These are phyloP conservation scores for Elongisporangium anandrum DNA, from an alignment of 352 stramenopile genomes.

Conservation along the genomic window DNA sequence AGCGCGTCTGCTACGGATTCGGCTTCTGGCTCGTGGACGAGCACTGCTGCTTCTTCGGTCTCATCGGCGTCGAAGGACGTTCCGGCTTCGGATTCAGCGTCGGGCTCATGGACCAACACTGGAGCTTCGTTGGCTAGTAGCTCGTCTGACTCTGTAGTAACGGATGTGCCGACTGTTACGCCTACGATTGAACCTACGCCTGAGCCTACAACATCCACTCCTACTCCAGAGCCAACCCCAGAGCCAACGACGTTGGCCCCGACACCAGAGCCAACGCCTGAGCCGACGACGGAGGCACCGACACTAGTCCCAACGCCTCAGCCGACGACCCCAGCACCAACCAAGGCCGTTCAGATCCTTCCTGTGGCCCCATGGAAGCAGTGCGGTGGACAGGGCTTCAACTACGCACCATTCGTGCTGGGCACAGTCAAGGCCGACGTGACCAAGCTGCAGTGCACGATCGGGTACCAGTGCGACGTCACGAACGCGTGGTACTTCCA, in stretches of 20 bases:
- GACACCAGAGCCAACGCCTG: too few species aligned
- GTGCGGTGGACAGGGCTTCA: slow-evolving; percentile 22
- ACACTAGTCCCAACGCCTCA: too few species aligned
- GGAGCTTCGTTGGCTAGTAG: too few species aligned
- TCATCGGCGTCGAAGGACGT: background rate
- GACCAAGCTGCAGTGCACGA: slow-evolving; percentile 15
- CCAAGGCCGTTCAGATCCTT: too few species aligned
- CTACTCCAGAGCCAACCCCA: too few species aligned
- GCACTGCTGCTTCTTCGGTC: background rate
- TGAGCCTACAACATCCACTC: too few species aligned
- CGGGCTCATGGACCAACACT: background rate
- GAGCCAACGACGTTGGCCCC: too few species aligned
- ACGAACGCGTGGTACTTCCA: slow-evolving; percentile 34
- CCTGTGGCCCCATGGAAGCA: slow-evolving; percentile 14
- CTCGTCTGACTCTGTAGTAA: too few species aligned
- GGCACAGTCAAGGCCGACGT: slow-evolving; percentile 7
- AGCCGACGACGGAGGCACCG: too few species aligned
- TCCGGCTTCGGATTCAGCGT: background rate
- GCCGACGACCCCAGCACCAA: too few species aligned
- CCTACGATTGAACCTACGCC: too few species aligned
- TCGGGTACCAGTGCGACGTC: slow-evolving; percentile 24
- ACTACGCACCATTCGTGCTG: slow-evolving; percentile 21
- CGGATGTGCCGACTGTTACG: too few species aligned
- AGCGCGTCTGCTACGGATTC: background rate
- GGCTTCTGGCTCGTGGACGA: background rate